A percentile compares a stretch with the other conserved stretches of the same genome.
Conservation (phyloP, 2,329 filamentous ascomycete genomes). For the Stagonosporopsis chrysanthemi region DNA sequence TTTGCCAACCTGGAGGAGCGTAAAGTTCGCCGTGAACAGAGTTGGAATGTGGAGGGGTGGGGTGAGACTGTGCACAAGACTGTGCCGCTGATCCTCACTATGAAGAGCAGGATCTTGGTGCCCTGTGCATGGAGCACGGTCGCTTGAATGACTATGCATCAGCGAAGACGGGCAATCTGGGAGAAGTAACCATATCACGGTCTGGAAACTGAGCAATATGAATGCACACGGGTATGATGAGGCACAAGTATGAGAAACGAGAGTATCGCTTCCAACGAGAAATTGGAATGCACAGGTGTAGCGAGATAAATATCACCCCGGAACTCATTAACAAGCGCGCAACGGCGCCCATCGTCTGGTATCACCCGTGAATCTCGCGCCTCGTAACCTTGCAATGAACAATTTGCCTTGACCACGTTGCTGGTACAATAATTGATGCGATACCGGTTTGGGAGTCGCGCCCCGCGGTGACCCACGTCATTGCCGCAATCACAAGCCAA, state of each 20-base stretch:
- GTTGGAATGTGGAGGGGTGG: conserved; percentile 95
- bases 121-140: conserved; percentile 98
- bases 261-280: background rate
- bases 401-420: background rate
- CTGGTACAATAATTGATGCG: conserved; percentile 2
- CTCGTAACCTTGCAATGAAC: too few species aligned
- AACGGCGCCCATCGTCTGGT: background rate
- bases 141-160: conserved; percentile 59
- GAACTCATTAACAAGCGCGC: background rate
- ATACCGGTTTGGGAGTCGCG: conserved; percentile 15
- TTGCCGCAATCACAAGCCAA: conserved; percentile 38
- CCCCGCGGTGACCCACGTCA: conserved; percentile 39
- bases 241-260: background rate
- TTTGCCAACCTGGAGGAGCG: conserved; percentile 97
- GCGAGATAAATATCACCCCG: background rate
- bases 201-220: background rate
- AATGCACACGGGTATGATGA: background rate
- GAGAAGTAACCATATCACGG: background rate
- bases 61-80: conserved; percentile 98
- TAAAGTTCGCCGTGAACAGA: conserved; percentile 87
- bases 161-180: background rate
- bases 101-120: conserved; percentile 93
- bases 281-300: background rate
- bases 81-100: conserved; percentile 92
- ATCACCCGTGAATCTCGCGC: background rate